Percentiles rank a stretch among this genome's conserved stretches.
Evolutionary conservation across 148 eudicot species (phyloP).

Genomic region (Chenopodium berlandieri): DNA sequence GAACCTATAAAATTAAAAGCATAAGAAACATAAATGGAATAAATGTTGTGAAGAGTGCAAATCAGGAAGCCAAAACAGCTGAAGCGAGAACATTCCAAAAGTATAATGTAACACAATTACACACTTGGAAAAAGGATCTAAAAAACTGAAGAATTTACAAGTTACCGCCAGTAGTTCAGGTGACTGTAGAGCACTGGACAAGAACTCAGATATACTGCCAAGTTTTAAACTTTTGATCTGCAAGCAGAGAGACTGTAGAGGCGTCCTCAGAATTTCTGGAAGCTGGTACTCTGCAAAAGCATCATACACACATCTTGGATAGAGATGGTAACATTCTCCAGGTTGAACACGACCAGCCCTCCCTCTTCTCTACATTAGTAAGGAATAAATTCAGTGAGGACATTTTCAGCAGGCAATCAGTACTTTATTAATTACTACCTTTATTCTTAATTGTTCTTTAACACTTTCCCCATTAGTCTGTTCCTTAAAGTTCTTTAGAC

Average conservation of each 20-base stretch:
- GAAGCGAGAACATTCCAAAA: not conserved
- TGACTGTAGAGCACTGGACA: conserved; percentile 88
- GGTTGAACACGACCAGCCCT: conserved; percentile 99
- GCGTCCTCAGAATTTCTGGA: conserved; percentile 94
- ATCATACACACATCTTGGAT: conserved; percentile 92
- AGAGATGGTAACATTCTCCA: conserved; percentile 95
- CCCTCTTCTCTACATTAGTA: conserved; percentile 78
- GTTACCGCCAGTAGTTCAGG: conserved; percentile 85
- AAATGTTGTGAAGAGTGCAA: not conserved
- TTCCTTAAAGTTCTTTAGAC: too few relatives aligned
- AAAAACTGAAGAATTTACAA: not conserved
- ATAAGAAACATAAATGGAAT: not conserved
- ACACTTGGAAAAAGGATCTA: not conserved
- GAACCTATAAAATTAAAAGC: conserved; percentile 55
- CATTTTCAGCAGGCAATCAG: not conserved
- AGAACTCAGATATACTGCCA: conserved; percentile 88
- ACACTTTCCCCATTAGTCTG: too few relatives aligned
- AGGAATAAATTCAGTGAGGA: not conserved
- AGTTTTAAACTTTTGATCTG: conserved; percentile 95
- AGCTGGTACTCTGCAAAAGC: conserved; percentile 90
- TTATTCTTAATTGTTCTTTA: too few relatives aligned
- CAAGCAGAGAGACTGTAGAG: conserved; percentile 92
- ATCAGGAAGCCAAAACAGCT: not conserved
- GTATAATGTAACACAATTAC: not conserved
- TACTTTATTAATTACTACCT: too few relatives aligned